phyloP scores from a whole-genome alignment of 78 protist species.

The Planoprotostelium fungivorum region DNA sequence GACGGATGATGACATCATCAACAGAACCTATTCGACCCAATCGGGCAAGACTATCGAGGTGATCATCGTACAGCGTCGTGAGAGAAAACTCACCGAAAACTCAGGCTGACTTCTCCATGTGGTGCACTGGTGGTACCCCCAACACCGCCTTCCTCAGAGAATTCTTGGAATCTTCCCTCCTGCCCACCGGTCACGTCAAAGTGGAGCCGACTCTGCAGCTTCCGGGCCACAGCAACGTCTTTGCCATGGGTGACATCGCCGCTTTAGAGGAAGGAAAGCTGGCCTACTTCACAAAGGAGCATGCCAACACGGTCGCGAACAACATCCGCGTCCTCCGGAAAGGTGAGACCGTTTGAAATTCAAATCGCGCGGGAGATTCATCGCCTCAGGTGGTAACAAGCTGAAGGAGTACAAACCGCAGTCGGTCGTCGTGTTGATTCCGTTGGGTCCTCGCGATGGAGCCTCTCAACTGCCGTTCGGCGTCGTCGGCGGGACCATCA shows the following conservation, averaged over 20 bases:
- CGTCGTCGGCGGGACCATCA: neutral
- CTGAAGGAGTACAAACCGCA: neutral
- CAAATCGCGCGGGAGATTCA: neutral
- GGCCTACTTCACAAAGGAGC: conserved; percentile 14
- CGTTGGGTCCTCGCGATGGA: neutral
- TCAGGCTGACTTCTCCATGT: conserved; percentile 43
- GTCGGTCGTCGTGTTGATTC: neutral
- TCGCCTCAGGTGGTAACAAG: neutral
- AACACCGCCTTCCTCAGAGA: conserved; percentile 7
- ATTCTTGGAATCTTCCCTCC: conserved; percentile 8
- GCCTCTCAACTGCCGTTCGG: neutral
- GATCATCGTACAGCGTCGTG: too few species aligned
- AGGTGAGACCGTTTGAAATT: neutral
- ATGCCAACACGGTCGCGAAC: conserved; percentile 13
- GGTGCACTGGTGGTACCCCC: conserved; percentile 35
- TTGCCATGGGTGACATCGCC: conserved; percentile 70
- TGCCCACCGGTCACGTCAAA: conserved; percentile 21
- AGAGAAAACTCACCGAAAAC: conserved; percentile 6
- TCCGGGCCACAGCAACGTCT: conserved; percentile 38
- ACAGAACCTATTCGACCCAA: too few species aligned
- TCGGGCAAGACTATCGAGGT: too few species aligned
- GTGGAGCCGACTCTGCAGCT: conserved; percentile 36
- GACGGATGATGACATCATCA: too few species aligned
- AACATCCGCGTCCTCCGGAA: conserved; percentile 2
- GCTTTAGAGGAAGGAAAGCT: conserved; percentile 23